phyloP scores from a whole-genome alignment of 441 rosid genomes.

The Erysimum cheiri region DNA sequence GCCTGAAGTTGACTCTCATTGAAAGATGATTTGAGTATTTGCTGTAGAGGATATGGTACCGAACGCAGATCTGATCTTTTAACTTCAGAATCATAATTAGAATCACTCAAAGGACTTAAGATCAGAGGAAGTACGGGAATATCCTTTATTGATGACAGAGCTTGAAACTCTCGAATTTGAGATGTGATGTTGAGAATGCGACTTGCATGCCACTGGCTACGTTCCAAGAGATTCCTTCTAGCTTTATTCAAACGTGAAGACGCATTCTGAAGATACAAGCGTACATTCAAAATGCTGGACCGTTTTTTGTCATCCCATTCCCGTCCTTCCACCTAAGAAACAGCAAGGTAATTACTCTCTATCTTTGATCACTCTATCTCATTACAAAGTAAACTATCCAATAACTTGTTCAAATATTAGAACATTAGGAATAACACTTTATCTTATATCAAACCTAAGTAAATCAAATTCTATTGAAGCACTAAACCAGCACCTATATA shows the following conservation, averaged over 20 bases:
- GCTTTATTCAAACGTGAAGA: constrained; percentile 86
- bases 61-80: constrained; percentile 56
- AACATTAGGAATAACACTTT: constrained; percentile 5
- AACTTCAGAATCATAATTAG: constrained; percentile 47
- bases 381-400: constrained; percentile 19
- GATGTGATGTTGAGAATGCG: constrained; percentile 88
- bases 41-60: constrained; percentile 74
- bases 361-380: background rate
- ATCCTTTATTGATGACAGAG: constrained; percentile 72
- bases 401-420: constrained; percentile 21
- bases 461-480: constrained; percentile 15
- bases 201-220: constrained; percentile 98
- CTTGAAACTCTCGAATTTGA: constrained; percentile 98
- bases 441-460: constrained; percentile 4
- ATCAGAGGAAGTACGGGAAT: constrained; percentile 84
- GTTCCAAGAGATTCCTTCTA: constrained; percentile 90
- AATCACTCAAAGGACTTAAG: constrained; percentile 65
- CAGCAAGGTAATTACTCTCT: constrained; percentile 30
- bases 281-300: constrained; percentile 69
- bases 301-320: constrained; percentile 88
- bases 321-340: constrained; percentile 92
- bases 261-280: constrained; percentile 89
- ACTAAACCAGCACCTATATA: constrained; percentile 20
- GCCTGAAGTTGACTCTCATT: constrained; percentile 94
- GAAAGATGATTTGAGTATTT: constrained; percentile 73